Evolutionary conservation across 176 grass and related monocot species (phyloP), one percentile per base, ranked within the genome.

Genomic region (Juncus inflexus): DNA sequence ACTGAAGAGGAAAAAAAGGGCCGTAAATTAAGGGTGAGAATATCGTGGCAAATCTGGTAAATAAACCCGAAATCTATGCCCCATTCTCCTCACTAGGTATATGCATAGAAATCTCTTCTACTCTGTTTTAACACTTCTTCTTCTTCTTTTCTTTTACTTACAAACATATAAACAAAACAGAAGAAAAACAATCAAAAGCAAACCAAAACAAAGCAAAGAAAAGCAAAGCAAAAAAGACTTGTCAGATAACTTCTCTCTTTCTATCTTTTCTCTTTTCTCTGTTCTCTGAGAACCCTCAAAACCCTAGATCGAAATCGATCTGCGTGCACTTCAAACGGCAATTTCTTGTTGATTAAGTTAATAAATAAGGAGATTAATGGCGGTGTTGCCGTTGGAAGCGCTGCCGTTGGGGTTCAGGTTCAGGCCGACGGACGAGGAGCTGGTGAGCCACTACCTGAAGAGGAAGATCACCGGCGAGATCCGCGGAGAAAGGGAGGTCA

Each of bases 381-480:
- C 83, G 11, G 85, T 77, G n/a, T 77, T 92, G 70, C 75, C 81
- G 42, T 70, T 99, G 52, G 41, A 79, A 59, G 43, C 78, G 70
- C 85, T 99, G n/a, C 94, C 94, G 61, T 67, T 92, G 12, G 94
- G 94, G 52, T 99, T 92, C 82, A 74, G 94, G 4, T 99, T 99
- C 85, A 85, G 88, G 62, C 94, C 94, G 61, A 99, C 85, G 42
- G 94, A 99, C 63, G 94, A 92, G 75, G 94, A 99, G 88, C 94
- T 99, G 15, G 5, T 97, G 9, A 80, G 67, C 6, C 80, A 97
- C 82, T 97, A 97, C 77, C 85, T 97, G 60, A 97, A 97, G 88
- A 72, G 85, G 4, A 99, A 99, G 83, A 92, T 99, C 59, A 92
- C 79, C 2, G 88, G 94, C 4, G 80, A 80, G 43, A 89, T 89